Evolutionary conservation across 1,284 basidiomycete genomes (phyloP), one percentile per base, ranked within the genome.

Genomic region (Papiliotrema terrestris): DNA sequence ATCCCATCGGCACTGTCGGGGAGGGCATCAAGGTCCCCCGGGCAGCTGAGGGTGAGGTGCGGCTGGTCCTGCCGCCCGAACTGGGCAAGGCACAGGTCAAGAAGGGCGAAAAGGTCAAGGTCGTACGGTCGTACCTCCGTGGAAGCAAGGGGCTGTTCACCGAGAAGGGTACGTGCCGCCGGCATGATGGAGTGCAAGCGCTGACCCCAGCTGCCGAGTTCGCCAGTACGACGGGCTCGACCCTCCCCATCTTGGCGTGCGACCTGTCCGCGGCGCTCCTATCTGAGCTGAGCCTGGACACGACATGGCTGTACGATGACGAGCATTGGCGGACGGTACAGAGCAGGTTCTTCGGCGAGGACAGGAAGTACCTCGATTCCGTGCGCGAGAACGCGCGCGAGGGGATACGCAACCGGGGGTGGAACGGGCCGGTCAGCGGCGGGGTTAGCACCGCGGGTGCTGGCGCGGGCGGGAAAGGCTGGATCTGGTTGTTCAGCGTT

Each of bases 401-500:
- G 13, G 46, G 49, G 35, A 54, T 48, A 42, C 22, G 48, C 44
- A 23, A 36, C 11, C 50, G 44, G 13, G 52, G 41, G n/a, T 45
- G 50, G 4, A 37, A 26, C 1, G 43, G 32, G 20, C 46, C 43
- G 2, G 19, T 13, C 9, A 44, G 50, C 8, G 23, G 26, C 22
- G 38, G 15, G 3, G 55, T 54, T 13, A 43, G 26, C 11, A 11
- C 38, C 43, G 39, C 19, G 19, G 50, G 42, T 8, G 43, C 26
- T 13, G 52, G 49, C 13, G 46, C 38, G 22, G 54, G 32, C 11
- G 48, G 37, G 13, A 25, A 45, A 14, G 58, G 54, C 4, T 67
- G 58, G 57, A 49, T 69, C 25, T 74, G 79, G 77, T 88, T 93
- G 72, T 91, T 90, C 58, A 80, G 80, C 26, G 73, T 77, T 6